Evolutionary conservation across 345 rosid species (phyloP).

Genomic region (Pelargonium nanum): DNA sequence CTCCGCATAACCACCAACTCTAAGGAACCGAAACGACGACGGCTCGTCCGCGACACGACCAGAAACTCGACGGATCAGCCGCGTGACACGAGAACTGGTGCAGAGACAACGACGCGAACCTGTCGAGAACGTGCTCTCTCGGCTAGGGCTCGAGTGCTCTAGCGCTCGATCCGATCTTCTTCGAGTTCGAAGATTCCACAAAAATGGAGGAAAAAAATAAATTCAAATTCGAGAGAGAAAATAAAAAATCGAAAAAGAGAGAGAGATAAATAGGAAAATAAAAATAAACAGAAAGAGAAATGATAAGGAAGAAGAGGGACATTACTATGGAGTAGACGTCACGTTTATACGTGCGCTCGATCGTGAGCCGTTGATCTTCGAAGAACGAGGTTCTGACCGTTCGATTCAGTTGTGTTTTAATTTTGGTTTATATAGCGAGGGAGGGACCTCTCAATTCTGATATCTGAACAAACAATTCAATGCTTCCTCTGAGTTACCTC

Average conservation of each 20-base stretch:
- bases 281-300: not conserved
- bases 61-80: no score
- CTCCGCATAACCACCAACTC: not conserved
- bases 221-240: not conserved
- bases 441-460: not conserved
- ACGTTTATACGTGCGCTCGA: not conserved
- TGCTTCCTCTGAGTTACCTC: conserved; percentile 19
- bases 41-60: no score
- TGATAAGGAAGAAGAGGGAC: not conserved
- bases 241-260: not conserved
- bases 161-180: conserved; percentile 22
- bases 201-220: conserved; percentile 2
- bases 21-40: not conserved
- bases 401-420: not conserved
- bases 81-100: no score
- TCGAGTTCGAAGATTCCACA: conserved; percentile 16
- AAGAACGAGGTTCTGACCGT: not conserved
- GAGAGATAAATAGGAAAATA: no score
- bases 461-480: conserved; percentile 6
- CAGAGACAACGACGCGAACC: not conserved
- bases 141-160: conserved; percentile 4
- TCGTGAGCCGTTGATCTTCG: conserved; percentile 7
- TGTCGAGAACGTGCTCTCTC: conserved; percentile 3
- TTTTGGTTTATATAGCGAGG: not conserved
- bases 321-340: not conserved